These are phyloP conservation scores for Hypomyces rosellus DNA, from an alignment of 2,329 filamentous ascomycete genomes.

Conservation along the genomic window DNA sequence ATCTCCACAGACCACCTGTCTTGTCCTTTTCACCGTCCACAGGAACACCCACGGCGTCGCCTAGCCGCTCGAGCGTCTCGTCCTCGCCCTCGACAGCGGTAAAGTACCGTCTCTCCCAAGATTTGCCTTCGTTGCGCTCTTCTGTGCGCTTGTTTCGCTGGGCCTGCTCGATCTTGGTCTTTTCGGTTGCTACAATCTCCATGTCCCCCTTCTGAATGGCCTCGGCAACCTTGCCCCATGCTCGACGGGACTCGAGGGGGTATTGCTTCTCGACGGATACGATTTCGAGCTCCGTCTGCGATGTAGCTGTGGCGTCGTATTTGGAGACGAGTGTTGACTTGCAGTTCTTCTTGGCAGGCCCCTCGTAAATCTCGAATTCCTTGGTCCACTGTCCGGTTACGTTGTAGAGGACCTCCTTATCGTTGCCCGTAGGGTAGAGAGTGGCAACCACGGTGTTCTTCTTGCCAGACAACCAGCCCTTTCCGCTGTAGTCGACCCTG, in stretches of 20 bases:
- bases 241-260: conserved; percentile 77
- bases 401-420: conserved; percentile 72
- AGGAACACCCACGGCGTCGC: conserved; percentile 40
- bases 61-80: conserved; percentile 38
- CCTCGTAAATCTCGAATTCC: conserved; percentile 69
- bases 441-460: conserved; percentile 83
- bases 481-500: conserved; percentile 88
- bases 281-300: conserved; percentile 63
- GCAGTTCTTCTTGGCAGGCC: conserved; percentile 45
- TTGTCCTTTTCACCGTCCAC: conserved; percentile 51
- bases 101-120: conserved; percentile 86
- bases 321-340: conserved; percentile 45
- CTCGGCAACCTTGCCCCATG: conserved; percentile 79
- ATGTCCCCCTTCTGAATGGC: conserved; percentile 79
- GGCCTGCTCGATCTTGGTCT: conserved; percentile 82
- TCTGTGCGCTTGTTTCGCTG: conserved; percentile 69
- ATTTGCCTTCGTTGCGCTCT: conserved; percentile 66
- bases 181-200: conserved; percentile 70
- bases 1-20: conserved; percentile 56
- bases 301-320: conserved; percentile 52
- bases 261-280: conserved; percentile 73
- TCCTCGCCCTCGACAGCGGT: conserved; percentile 43
- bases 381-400: conserved; percentile 88
- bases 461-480: conserved; percentile 91
- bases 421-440: conserved; percentile 63